phyloP scores from a whole-genome alignment of 768 basidiomycete species.

The Leccinum truebloodii region DNA sequence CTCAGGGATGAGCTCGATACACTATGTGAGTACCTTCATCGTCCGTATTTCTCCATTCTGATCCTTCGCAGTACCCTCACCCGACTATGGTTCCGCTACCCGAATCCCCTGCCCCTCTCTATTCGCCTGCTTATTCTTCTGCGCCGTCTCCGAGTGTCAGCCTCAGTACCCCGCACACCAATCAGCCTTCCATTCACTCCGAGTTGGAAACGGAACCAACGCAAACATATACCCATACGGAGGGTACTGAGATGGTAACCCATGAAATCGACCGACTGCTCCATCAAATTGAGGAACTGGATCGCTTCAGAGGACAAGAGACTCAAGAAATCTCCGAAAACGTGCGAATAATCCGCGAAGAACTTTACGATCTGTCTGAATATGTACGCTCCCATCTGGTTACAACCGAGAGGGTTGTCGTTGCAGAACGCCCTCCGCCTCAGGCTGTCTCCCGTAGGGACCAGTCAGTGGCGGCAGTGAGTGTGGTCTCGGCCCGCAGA shows the following conservation, averaged over 20 bases:
- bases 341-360: slow-evolving; percentile 67
- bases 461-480: slow-evolving; percentile 46
- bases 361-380: slow-evolving; percentile 63
- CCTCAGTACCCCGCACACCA: slow-evolving; percentile 48
- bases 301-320: slow-evolving; percentile 63
- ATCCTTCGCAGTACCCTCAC: slow-evolving; percentile 26
- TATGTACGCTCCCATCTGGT: slow-evolving; percentile 47
- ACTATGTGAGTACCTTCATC: slow-evolving; percentile 38
- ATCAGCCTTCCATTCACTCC: slow-evolving; percentile 51
- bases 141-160: slow-evolving; percentile 49
- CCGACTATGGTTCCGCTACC: slow-evolving; percentile 36
- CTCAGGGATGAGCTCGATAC: slow-evolving; percentile 21
- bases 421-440: slow-evolving; percentile 15
- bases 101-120: slow-evolving; percentile 28
- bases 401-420: slow-evolving; percentile 19
- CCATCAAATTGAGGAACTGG: slow-evolving; percentile 61
- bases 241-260: slow-evolving; percentile 44
- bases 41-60: not conserved
- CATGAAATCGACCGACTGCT: slow-evolving; percentile 54
- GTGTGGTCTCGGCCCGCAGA: slow-evolving; percentile 36
- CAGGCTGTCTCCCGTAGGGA: slow-evolving; percentile 35
- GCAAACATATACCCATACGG: slow-evolving; percentile 37
- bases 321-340: slow-evolving; percentile 63
- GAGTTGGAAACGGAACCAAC: slow-evolving; percentile 45
- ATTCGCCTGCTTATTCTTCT: slow-evolving; percentile 37